These are phyloP conservation scores for Nematodospora anomalae DNA, from an alignment of 1,139 yeast species.

Conservation along the genomic window DNA sequence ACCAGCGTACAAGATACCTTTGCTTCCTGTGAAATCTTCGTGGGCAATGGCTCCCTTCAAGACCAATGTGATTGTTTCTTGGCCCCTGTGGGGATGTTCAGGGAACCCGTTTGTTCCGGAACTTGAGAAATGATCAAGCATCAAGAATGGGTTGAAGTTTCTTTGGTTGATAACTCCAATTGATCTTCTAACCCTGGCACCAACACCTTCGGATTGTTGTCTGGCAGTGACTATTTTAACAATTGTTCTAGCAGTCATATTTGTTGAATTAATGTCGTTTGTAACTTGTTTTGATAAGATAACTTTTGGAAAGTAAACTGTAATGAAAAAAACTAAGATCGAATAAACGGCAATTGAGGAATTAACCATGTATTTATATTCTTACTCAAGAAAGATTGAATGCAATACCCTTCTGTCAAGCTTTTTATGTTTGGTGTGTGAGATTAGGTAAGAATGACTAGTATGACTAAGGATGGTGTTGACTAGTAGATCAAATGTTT, in stretches of 20 bases:
- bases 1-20: constrained; percentile 77
- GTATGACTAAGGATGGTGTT: no score
- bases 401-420: no score
- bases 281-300: constrained; percentile 8
- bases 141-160: constrained; percentile 78
- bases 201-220: constrained; percentile 85
- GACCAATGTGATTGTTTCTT: constrained; percentile 81
- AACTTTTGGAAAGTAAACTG: constrained; percentile 8
- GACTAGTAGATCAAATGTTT: no score
- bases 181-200: constrained; percentile 81
- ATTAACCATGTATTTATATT: constrained; percentile 16
- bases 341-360: constrained; percentile 6
- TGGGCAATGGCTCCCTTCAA: constrained; percentile 80
- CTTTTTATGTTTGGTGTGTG: no score
- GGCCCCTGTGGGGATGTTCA: constrained; percentile 91
- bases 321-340: constrained; percentile 12
- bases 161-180: constrained; percentile 69
- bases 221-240: constrained; percentile 60
- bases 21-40: constrained; percentile 86
- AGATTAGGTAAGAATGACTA: no score
- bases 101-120: constrained; percentile 74
- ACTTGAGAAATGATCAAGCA: constrained; percentile 75
- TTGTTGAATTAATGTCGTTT: constrained; percentile 2
- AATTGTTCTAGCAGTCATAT: constrained; percentile 46
- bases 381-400: no score